Evolutionary conservation across 139 green algal genomes (phyloP).

Genomic region (Chlorella sp.): DNA sequence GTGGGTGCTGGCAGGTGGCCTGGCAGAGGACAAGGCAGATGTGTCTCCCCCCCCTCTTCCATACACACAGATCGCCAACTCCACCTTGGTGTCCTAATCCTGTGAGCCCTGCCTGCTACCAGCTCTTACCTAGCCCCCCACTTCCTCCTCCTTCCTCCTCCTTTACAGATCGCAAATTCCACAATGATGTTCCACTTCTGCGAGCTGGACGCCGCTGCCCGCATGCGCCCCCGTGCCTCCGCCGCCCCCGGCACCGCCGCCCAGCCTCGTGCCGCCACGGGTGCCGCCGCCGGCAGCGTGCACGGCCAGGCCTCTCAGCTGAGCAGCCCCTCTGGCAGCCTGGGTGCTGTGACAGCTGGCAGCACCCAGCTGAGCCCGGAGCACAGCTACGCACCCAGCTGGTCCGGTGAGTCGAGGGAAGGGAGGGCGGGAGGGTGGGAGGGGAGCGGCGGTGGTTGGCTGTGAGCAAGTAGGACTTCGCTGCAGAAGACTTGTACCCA

Average conservation of each 20-base stretch:
- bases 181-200: constrained; percentile 71
- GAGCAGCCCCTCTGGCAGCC: not conserved
- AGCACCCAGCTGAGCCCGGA: constrained; percentile 23
- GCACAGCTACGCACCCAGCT: constrained; percentile 32
- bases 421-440: not conserved
- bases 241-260: not conserved
- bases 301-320: not conserved
- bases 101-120: no score
- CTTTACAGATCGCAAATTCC: constrained; percentile 54
- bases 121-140: no score
- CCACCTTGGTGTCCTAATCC: no score
- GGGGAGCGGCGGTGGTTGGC: not conserved
- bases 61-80: no score
- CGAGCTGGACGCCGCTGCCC: constrained; percentile 70
- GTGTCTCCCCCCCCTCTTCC: no score
- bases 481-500: no score
- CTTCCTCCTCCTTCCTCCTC: not conserved
- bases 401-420: not conserved
- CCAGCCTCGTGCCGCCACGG: not conserved
- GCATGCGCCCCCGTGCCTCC: constrained; percentile 25
- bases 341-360: not conserved
- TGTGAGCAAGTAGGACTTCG: not conserved
- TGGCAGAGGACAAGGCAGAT: no score
- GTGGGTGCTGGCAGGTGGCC: no score
- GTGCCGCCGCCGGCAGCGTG: not conserved